phyloP scores from a whole-genome alignment of 768 basidiomycete genomes.

The Suillus americanus region DNA sequence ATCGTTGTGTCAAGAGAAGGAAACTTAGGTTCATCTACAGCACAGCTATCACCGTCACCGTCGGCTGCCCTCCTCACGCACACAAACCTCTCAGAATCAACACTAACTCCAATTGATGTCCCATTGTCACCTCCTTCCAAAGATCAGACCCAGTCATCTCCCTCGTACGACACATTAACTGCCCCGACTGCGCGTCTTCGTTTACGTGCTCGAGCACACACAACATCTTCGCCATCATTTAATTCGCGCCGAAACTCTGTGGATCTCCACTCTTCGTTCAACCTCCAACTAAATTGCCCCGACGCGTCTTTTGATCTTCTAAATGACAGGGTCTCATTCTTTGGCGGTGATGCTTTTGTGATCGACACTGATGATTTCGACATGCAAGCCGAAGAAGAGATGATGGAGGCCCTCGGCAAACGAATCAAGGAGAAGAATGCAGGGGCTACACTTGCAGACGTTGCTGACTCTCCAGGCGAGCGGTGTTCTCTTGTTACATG shows the following conservation, averaged over 20 bases:
- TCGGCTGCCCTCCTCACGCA: constrained; percentile 11
- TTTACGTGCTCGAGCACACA: constrained; percentile 12
- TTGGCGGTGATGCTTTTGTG: constrained; percentile 29
- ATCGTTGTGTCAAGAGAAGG: constrained; percentile 8
- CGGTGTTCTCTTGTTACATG: not conserved
- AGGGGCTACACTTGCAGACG: not conserved
- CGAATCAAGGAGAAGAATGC: constrained; percentile 15
- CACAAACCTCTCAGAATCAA: constrained; percentile 3
- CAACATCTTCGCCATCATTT: constrained; percentile 3
- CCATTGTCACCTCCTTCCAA: constrained; percentile 3
- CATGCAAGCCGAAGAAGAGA: constrained; percentile 21
- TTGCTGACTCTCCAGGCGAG: not conserved
- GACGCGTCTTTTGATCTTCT: constrained; percentile 36
- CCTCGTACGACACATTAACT: not conserved
- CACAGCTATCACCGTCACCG: constrained; percentile 5
- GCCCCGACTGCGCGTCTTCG: constrained; percentile 14
- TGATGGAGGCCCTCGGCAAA: constrained; percentile 19
- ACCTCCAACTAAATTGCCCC: constrained; percentile 31
- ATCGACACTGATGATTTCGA: constrained; percentile 27
- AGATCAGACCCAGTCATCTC: not conserved
- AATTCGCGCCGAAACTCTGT: constrained; percentile 31
- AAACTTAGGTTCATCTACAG: constrained; percentile 2
- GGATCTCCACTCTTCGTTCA: constrained; percentile 35
- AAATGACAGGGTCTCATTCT: constrained; percentile 36
- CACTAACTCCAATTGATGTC: not conserved